Conservation (phyloP, 768 basidiomycete species). For the Lactarius sanguifluus region DNA sequence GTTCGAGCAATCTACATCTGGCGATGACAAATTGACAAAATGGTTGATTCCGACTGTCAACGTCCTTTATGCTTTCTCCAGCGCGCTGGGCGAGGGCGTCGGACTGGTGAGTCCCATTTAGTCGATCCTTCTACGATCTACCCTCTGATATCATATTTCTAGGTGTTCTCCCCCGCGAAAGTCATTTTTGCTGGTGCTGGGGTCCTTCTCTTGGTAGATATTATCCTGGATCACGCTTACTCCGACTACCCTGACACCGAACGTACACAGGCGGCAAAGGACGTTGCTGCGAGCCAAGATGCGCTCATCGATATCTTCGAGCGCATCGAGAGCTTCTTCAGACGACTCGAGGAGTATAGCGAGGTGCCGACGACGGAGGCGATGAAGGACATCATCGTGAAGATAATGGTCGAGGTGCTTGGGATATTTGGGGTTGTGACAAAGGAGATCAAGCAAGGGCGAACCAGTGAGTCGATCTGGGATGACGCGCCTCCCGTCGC, state of each 20-base stretch:
- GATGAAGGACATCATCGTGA: background rate
- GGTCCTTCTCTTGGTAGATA: background rate
- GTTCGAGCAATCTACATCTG: background rate
- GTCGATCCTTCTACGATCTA: background rate
- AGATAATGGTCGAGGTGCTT: slow-evolving; percentile 1
- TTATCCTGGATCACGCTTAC: background rate
- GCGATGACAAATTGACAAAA: background rate
- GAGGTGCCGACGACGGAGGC: background rate
- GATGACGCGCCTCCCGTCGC: background rate
- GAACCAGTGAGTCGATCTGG: background rate
- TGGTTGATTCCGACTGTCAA: background rate
- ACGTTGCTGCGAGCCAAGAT: background rate
- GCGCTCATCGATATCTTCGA: background rate
- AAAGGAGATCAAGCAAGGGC: background rate
- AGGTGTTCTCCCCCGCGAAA: background rate
- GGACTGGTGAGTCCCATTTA: background rate
- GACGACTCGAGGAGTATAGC: background rate
- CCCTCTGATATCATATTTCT: background rate
- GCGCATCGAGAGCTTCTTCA: background rate
- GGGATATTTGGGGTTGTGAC: background rate
- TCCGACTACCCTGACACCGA: background rate
- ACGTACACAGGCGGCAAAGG: background rate
- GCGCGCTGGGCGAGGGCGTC: background rate
- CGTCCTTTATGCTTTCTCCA: background rate
- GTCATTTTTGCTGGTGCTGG: background rate